Conservation (phyloP, 106 monocot genomes). For the Narthecium ossifragum region DNA sequence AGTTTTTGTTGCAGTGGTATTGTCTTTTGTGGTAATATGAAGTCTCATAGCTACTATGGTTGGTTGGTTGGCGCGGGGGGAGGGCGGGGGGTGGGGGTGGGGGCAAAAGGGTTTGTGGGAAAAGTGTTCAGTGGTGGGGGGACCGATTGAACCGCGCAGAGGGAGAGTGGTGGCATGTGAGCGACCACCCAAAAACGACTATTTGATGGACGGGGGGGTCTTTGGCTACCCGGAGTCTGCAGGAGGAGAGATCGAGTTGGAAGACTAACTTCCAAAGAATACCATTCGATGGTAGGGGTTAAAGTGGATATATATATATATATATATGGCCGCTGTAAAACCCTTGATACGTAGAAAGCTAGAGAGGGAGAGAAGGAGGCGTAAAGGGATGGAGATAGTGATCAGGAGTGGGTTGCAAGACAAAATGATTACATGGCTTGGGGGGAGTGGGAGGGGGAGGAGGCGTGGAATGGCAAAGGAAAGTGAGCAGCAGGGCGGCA, state of each 20-base stretch:
- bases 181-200: neutral
- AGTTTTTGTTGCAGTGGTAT: too few species aligned
- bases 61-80: too few species aligned
- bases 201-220: too few species aligned
- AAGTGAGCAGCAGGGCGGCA: neutral
- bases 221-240: too few species aligned
- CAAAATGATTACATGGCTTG: constrained; percentile 74
- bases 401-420: constrained; percentile 60
- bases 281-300: neutral
- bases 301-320: neutral
- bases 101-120: neutral
- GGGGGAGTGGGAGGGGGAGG: constrained; percentile 21
- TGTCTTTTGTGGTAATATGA: too few species aligned
- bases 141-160: neutral
- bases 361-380: constrained; percentile 7
- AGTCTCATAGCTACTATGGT: neutral
- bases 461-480: constrained; percentile 53
- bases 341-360: constrained; percentile 3
- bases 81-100: neutral
- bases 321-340: neutral
- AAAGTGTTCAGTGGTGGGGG: neutral
- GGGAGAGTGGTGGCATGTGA: neutral
- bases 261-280: constrained; percentile 10
- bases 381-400: neutral
- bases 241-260: neutral